Evolutionary conservation across 805 yeast genomes (phyloP), one percentile per base, ranked within the genome.

Genomic region (Candida qinlingensis): DNA sequence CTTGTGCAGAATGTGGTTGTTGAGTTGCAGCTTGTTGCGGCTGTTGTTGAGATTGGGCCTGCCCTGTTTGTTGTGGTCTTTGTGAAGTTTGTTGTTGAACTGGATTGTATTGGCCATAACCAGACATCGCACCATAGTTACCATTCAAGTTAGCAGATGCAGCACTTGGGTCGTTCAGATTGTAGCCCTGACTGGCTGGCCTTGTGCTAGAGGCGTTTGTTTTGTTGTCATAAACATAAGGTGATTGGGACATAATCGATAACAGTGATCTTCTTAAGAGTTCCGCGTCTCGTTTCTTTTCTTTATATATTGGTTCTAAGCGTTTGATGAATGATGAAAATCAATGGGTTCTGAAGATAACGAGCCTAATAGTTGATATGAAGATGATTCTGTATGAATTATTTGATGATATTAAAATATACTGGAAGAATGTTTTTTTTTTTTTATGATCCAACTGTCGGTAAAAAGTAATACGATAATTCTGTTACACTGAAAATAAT

Each of bases 241-340:
- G 56, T 5, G 56, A 53, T 37, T 53, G 51, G 11, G 56, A 51
- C 56, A 53, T 49, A 19, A 36, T n/a, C 19, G 38, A 36, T 36
- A n/a, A 36, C 25, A n/a, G 38, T 36, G 38, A 36, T 13, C 7
- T 10, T 36, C 19, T 19, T 19, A 19, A 19, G 19, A 19, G 19
- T 19, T 19, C 3, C 19, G 19, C 19, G 19, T 19, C 19, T 19
- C 19, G 19, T 19, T 19, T 19, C 19, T 19, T 19, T 19, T 19
- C 19, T 19, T 19, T 19, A 19, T 19, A 19, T 19, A 19, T 19
- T 19, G 19, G 19, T 19, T 19, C 19, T 19, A 19, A 19, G 19
- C 19, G 19, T 19, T 19, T 19, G 19, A 19, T 19, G 19, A 19
- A 19, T 19, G 19, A 19, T 19, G 19, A 19, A 19, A 19, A 19